Evolutionary conservation across 768 basidiomycete species (phyloP), one percentile per base, ranked within the genome.

Genomic region (Mycena latifolia): DNA sequence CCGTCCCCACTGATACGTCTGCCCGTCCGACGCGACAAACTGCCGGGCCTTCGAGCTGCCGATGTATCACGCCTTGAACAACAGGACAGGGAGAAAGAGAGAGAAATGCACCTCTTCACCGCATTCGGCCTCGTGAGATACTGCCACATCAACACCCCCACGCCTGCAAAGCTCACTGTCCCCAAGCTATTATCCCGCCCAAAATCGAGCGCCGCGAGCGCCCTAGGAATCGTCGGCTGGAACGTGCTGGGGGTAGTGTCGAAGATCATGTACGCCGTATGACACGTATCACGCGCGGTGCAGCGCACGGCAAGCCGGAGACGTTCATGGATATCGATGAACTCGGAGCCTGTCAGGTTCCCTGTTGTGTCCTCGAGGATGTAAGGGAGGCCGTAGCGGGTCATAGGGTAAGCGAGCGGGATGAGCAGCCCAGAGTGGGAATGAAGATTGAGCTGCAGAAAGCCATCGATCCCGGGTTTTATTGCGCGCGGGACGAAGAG

Each of bases 351-450:
- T 15, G 79, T 77, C 39, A 88, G 75, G 37, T 72, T 76, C 5
- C 89, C 89, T 8, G 84, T 85, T 60, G 79, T 85, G 78, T 92
- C 90, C 72, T 90, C 88, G 61, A 92, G 85, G 70, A 91, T 84
- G 75, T 79, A 86, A 41, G 89, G 86, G 71, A 90, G 78, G 61
- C 85, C 86, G 65, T 86, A 88, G 60, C 78, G 80, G 17, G 83
- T 81, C 78, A 80, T 80, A 18, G 33, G 33, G 33, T 14, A 35
- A n/a, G n/a, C n/a, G n/a, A n/a, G n/a, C n/a, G n/a, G n/a, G n/a
- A n/a, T n/a, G n/a, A n/a, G n/a, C n/a, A n/a, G n/a, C n/a, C n/a
- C n/a, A n/a, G n/a, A n/a, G n/a, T n/a, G n/a, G n/a, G n/a, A n/a
- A n/a, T n/a, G n/a, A n/a, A n/a, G n/a, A n/a, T n/a, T n/a, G n/a